Evolutionary conservation across 352 stramenopile species (phyloP), one percentile per base, ranked within the genome.

Genomic region (Phytophthora sp.): DNA sequence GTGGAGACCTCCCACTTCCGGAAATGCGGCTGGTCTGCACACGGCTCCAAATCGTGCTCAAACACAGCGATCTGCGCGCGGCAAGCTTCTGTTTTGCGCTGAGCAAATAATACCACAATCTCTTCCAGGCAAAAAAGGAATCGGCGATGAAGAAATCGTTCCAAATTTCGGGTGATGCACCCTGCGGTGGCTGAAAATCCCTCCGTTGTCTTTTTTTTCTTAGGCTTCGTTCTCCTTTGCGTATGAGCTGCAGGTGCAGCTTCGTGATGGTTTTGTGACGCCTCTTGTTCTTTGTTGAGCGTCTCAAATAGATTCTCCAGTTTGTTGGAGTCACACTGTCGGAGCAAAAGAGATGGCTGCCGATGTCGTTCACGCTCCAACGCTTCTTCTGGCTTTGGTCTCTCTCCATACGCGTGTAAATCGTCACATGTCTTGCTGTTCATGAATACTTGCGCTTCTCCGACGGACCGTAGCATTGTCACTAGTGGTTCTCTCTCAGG

Each of bases 41-140:
- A 92, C 8, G 82, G 79, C 62, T 80, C 79, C 6, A 92, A 54
- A 24, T 91, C 84, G 7, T 67, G 53, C 48, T 86, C 50, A 37
- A 84, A 90, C 13, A 37, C 24, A 1, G 54, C 42, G 26, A 94
- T 86, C 21, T 77, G 65, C 11, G 44, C 20, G 15, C 82, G 74
- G 44, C 85, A 94, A 43, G 74, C 79, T 12, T 85, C 68, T 0
- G 77, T 92, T 49, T 92, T 75, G 20, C 77, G 78, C 63, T 89
- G 82, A 0, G 85, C 85, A 62, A 94, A 94, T 5, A 89, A 68
- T 3, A 94, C 57, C 10, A 94, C 62, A 23, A 94, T 74, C 35
- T 89, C 82, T 55, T 92, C 85, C 0, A 94, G 67, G 45, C 85
- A 92, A 28, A 86, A 92, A 11, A 94, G 72, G 56, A 94, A 94